Evolutionary conservation across 768 basidiomycete genomes (phyloP), one percentile per base, ranked within the genome.

Genomic region (Lentinula boryana): DNA sequence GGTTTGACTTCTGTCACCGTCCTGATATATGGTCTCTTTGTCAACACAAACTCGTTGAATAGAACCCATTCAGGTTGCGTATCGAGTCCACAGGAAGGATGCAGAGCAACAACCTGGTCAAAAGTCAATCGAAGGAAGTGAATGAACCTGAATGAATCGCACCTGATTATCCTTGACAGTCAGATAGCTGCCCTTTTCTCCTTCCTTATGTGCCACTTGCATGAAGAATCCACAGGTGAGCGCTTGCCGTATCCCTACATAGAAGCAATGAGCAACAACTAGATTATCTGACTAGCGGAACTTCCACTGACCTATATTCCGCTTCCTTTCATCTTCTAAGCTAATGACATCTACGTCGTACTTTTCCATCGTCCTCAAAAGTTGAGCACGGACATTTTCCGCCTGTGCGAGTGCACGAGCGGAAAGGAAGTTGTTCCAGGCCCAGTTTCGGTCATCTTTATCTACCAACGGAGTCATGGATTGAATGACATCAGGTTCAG

Each of bases 151-250:
- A 58, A 38, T 21, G 21, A 2, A 12, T 69, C 82, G n/a, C 63
- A 85, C 91, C 77, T 97, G 95, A 65, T 95, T 91, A 71, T 99
- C 96, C 75, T 98, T 98, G 61, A 97, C 87, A 0, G 95, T 99
- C 63, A 88, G 63, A 69, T 99, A 98, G 58, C 80, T 83, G 2
- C 87, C 84, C 72, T 93, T 95, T 70, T 93, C 92, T 3, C 93
- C 92, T 69, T 95, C 94, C 71, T 92, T 91, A 72, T 97, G 94
- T 6, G 95, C 97, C 12, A 93, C 85, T 70, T 98, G 96, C 96
- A 97, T 98, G 76, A 98, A 99, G 81, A 92, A 99, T 1, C 95
- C 97, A 66, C 88, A 90, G 4, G 91, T 89, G 21, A 98, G 78
- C 0, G 89, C 89, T 72, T 87, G 87, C 31, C 93, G 84, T 60